These are phyloP conservation scores for Malassezia pachydermatis DNA, from an alignment of 1,284 basidiomycete species.

Conservation along the genomic window DNA sequence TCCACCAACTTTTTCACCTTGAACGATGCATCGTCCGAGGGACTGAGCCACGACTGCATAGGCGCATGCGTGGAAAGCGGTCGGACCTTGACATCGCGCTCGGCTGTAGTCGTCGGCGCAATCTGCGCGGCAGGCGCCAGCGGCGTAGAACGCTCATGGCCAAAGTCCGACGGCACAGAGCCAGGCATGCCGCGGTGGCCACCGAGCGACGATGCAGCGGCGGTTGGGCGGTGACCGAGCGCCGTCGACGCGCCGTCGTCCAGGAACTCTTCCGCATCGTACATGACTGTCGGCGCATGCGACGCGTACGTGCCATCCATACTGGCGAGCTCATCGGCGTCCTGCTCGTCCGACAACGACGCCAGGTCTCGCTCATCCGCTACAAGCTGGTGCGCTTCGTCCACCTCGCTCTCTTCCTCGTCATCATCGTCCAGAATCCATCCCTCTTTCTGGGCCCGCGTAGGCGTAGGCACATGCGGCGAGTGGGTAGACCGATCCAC, in stretches of 20 bases:
- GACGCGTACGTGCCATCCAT: slow-evolving; percentile 7
- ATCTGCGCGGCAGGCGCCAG: neutral
- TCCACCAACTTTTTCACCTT: neutral
- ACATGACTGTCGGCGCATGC: slow-evolving; percentile 10
- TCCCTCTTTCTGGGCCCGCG: no score
- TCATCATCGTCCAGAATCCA: no score
- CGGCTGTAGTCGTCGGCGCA: neutral
- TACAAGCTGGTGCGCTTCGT: neutral
- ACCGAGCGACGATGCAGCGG: neutral
- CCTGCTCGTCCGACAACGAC: no score
- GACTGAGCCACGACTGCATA: neutral
- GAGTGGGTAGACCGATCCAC: no score
- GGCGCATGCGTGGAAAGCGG: neutral
- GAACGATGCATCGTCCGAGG: neutral
- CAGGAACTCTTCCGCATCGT: slow-evolving; percentile 13
- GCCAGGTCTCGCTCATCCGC: no score
- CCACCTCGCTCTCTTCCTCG: neutral
- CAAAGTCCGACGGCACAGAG: neutral
- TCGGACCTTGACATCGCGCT: neutral
- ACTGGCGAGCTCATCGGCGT: neutral
- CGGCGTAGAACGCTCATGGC: neutral
- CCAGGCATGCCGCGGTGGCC: neutral
- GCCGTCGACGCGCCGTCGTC: neutral
- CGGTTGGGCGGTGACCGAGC: neutral
- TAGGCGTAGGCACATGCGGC: no score